These are phyloP conservation scores for Aureobasidium sp. DNA, from an alignment of 2,329 filamentous ascomycete species.

Conservation along the genomic window DNA sequence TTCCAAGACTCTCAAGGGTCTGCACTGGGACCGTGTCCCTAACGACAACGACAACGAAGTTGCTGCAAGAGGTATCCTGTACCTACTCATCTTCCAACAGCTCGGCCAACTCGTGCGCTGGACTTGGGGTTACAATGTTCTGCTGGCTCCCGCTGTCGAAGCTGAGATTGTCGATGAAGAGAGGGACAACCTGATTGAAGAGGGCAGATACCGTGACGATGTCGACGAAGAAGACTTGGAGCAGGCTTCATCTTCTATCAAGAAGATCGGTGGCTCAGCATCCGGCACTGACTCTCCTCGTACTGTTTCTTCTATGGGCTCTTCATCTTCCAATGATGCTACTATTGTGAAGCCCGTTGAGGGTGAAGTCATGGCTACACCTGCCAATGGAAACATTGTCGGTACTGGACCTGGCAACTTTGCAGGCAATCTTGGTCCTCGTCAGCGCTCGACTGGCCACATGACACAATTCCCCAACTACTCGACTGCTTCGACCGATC, in stretches of 20 bases:
- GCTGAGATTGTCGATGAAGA: conserved; percentile 50
- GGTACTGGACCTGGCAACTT: conserved; percentile 30
- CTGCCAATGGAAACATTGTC: conserved; percentile 40
- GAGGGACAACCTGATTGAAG: conserved; percentile 31
- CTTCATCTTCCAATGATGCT: conserved; percentile 21
- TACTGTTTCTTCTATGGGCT: conserved; percentile 19
- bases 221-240: conserved; percentile 37
- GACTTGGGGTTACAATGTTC: conserved; percentile 96
- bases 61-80: conserved; percentile 84
- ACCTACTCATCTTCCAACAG: conserved; percentile 95
- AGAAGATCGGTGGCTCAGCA: conserved; percentile 33
- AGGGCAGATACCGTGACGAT: conserved; percentile 48
- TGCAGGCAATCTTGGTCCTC: conserved; percentile 24
- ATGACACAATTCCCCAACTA: conserved; percentile 40
- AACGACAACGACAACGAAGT: conserved; percentile 95
- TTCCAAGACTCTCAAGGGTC: conserved; percentile 79
- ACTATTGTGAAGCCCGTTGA: conserved; percentile 19
- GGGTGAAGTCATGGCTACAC: conserved; percentile 30
- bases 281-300: conserved; percentile 38
- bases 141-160: conserved; percentile 77
- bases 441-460: conserved; percentile 38
- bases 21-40: conserved; percentile 88
- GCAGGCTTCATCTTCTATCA: conserved; percentile 15
- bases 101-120: conserved; percentile 89
- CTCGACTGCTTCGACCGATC: conserved; percentile 20